These are phyloP conservation scores for Paradendryphiella salina DNA, from an alignment of 2,329 filamentous ascomycete species.

Conservation along the genomic window DNA sequence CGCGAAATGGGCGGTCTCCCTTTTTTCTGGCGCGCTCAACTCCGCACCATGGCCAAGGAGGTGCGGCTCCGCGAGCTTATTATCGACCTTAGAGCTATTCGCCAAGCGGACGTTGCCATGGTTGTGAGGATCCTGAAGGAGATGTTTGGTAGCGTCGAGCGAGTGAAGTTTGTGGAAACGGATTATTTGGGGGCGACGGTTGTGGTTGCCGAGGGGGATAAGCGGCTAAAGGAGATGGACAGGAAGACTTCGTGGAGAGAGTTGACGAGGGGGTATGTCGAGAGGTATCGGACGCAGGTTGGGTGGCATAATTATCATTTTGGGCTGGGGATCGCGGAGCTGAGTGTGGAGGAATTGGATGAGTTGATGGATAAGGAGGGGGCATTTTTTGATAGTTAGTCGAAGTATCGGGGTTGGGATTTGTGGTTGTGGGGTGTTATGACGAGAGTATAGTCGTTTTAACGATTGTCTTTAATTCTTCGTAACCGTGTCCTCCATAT, in stretches of 20 bases:
- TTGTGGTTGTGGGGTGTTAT: no score
- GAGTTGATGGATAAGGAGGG: constrained; percentile 17
- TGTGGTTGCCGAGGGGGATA: constrained; percentile 3
- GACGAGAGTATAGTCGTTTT: no score
- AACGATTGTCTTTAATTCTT: no score
- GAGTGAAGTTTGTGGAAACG: constrained; percentile 19
- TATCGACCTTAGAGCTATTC: constrained; percentile 28
- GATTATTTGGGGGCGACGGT: background rate
- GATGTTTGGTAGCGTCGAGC: constrained; percentile 25
- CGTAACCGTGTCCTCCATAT: no score
- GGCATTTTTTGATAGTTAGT: constrained; percentile 21
- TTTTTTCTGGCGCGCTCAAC: constrained; percentile 40
- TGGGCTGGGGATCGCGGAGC: constrained; percentile 9
- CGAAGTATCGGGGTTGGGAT: no score
- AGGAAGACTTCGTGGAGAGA: constrained; percentile 21
- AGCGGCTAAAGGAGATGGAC: constrained; percentile 4
- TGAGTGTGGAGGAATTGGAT: constrained; percentile 15
- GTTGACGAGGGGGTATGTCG: constrained; percentile 19
- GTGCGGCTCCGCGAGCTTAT: constrained; percentile 29
- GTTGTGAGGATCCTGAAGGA: constrained; percentile 25
- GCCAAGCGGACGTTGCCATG: constrained; percentile 25
- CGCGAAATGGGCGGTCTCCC: constrained; percentile 25
- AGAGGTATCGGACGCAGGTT: constrained; percentile 9
- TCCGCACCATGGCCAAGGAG: constrained; percentile 33
- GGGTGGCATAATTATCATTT: constrained; percentile 18